Percentiles rank a stretch among this genome's conserved stretches.
Conservation (phyloP, 352 stramenopile species). For the Phytophthora pisi region DNA sequence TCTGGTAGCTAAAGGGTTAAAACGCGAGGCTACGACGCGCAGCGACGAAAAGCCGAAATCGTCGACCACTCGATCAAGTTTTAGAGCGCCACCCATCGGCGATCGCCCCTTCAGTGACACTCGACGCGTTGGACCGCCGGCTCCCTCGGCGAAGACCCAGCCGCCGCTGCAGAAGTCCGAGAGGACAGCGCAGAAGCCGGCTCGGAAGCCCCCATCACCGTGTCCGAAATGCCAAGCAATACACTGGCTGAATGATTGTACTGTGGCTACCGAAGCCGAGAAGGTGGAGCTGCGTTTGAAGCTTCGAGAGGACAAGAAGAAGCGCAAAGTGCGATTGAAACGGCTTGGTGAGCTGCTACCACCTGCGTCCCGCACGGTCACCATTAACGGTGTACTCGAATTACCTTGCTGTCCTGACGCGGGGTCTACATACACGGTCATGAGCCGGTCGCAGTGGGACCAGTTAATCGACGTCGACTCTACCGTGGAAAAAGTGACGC, state of each 20-base stretch:
- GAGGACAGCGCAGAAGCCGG: background rate
- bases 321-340: background rate
- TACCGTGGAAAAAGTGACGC: too few species aligned
- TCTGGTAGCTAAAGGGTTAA: conserved; percentile 1
- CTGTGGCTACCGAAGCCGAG: background rate
- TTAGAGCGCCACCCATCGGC: too few species aligned
- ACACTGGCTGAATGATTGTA: background rate
- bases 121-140: too few species aligned
- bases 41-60: too few species aligned
- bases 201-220: background rate
- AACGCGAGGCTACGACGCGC: too few species aligned
- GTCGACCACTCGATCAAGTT: too few species aligned
- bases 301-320: background rate
- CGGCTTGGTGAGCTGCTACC: background rate
- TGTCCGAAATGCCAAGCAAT: background rate
- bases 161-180: background rate
- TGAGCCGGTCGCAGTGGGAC: conserved; percentile 14
- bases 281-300: background rate
- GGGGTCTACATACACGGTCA: background rate
- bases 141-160: background rate
- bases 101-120: too few species aligned
- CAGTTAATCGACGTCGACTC: background rate
- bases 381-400: background rate
- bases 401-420: background rate
- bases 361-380: background rate